phyloP scores from a whole-genome alignment of 176 grass and related monocot genomes.

The Ensete ventricosum region DNA sequence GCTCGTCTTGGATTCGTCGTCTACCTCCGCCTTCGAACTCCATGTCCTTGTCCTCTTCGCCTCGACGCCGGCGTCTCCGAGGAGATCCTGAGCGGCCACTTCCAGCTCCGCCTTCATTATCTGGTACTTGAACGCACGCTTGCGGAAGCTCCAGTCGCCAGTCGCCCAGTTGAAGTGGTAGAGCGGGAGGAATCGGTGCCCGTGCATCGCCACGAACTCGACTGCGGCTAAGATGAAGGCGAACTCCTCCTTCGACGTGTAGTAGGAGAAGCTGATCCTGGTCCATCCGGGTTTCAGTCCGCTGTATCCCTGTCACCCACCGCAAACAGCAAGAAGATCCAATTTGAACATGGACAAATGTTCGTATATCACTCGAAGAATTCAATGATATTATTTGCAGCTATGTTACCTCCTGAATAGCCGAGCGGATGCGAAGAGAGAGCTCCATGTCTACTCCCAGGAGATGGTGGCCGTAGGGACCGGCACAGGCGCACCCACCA shows the following conservation, averaged over 20 bases:
- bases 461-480: slow-evolving; percentile 58
- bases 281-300: slow-evolving; percentile 87
- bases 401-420: slow-evolving; percentile 34
- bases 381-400: too few relatives aligned
- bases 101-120: slow-evolving; percentile 24
- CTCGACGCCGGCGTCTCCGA: not conserved
- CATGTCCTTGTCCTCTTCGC: not conserved
- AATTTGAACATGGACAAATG: too few relatives aligned
- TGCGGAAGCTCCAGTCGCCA: slow-evolving; percentile 48
- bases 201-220: slow-evolving; percentile 46
- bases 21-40: not conserved
- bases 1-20: slow-evolving; percentile 3
- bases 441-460: slow-evolving; percentile 34
- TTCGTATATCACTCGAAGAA: too few relatives aligned
- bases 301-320: slow-evolving; percentile 40
- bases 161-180: slow-evolving; percentile 67
- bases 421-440: slow-evolving; percentile 49
- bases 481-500: slow-evolving; percentile 66
- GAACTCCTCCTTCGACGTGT: slow-evolving; percentile 55
- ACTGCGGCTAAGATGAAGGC: slow-evolving; percentile 45
- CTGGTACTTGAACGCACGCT: slow-evolving; percentile 32
- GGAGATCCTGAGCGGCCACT: not conserved
- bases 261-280: slow-evolving; percentile 63
- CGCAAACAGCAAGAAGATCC: too few relatives aligned
- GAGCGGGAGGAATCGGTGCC: slow-evolving; percentile 49